Percentiles rank a stretch among this genome's conserved stretches.
Evolutionary conservation across 179 eudicot genomes (phyloP).

Genomic region (Beta macrorhiza): DNA sequence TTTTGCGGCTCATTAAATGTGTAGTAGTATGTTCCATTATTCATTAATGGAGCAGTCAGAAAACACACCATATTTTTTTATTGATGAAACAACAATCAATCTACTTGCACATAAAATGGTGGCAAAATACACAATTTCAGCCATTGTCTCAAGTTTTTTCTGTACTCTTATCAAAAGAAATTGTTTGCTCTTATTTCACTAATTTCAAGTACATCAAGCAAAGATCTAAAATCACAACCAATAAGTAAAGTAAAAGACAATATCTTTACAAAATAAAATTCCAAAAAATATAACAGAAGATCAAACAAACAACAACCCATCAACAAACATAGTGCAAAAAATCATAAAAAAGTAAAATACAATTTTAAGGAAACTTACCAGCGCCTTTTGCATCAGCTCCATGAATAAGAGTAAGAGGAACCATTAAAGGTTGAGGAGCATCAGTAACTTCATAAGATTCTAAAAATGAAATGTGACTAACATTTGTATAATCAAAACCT

Average conservation of each 20-base stretch:
- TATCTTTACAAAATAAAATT: too few species aligned
- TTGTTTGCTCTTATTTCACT: background rate
- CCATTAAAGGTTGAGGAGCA: constrained; percentile 46
- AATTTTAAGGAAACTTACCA: constrained; percentile 41
- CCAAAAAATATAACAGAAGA: background rate
- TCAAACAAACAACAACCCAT: background rate
- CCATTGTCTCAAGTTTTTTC: background rate
- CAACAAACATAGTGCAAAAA: background rate
- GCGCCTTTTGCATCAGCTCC: constrained; percentile 83
- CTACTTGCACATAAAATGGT: background rate
- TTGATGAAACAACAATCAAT: background rate
- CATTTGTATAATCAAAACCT: constrained; percentile 44
- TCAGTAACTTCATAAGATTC: constrained; percentile 32
- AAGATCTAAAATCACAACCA: constrained; percentile 17
- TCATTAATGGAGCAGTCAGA: background rate
- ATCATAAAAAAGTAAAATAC: background rate
- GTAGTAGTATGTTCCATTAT: background rate
- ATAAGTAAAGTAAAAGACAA: too few species aligned
- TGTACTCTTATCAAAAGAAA: background rate
- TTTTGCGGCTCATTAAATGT: background rate
- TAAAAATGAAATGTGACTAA: constrained; percentile 37
- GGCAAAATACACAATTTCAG: too few species aligned
- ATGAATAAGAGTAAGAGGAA: constrained; percentile 59
- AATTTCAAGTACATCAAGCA: constrained; percentile 8
- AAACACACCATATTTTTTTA: background rate